Evolutionary conservation across 495 filamentous ascomycete genomes (phyloP).

Genomic region (Tuber microsphaerosporum): DNA sequence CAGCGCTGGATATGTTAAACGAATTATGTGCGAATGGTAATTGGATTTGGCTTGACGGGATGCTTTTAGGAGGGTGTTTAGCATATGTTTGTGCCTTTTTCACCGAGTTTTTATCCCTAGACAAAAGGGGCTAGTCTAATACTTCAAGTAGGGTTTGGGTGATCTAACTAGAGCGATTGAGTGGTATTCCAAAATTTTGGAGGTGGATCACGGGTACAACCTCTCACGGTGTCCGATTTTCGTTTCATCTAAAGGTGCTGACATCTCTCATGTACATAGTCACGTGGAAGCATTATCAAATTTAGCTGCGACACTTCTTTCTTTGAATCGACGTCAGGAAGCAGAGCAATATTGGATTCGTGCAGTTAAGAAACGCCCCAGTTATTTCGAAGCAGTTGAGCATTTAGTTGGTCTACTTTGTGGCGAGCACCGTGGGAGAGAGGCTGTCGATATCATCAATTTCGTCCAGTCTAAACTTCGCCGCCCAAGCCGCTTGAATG

Average conservation of each 20-base stretch:
- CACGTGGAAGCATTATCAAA: conserved; percentile 96
- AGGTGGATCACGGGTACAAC: conserved; percentile 68
- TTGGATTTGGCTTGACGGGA: conserved; percentile 94
- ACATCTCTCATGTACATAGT: conserved; percentile 46
- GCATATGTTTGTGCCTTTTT: conserved; percentile 57
- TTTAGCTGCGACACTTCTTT: conserved; percentile 78
- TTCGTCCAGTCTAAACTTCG: conserved; percentile 74
- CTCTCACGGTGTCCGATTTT: conserved; percentile 4
- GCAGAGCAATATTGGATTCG: conserved; percentile 80
- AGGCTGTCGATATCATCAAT: conserved; percentile 83
- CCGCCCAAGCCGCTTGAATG: conserved; percentile 40
- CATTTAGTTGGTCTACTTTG: conserved; percentile 87
- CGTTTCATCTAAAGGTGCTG: conserved; percentile 29
- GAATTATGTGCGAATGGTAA: conserved; percentile 75
- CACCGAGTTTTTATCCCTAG: background rate
- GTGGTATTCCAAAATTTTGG: conserved; percentile 82
- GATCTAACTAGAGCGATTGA: conserved; percentile 77
- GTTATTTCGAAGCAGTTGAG: conserved; percentile 93
- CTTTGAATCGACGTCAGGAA: conserved; percentile 72
- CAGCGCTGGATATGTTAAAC: conserved; percentile 71
- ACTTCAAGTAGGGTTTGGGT: conserved; percentile 52
- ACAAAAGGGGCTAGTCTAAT: conserved; percentile 15
- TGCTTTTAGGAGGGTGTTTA: conserved; percentile 85
- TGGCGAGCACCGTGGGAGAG: conserved; percentile 68
- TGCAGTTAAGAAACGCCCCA: conserved; percentile 74